phyloP scores from a whole-genome alignment of 2,329 filamentous ascomycete genomes.

The Fusarium poae region DNA sequence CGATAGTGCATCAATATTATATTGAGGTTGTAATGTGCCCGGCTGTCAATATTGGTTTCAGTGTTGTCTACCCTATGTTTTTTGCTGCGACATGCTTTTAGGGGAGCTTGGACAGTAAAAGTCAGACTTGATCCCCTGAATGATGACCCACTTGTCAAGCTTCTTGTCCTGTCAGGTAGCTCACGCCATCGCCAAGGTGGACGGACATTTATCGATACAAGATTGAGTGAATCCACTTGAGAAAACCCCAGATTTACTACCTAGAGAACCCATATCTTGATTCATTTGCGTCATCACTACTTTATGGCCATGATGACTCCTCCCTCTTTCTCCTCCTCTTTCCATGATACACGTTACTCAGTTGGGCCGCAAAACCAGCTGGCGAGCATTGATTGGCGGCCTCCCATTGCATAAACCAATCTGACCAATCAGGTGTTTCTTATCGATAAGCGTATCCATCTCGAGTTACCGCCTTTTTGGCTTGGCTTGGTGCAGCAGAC shows the following conservation, averaged over 20 bases:
- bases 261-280: background rate
- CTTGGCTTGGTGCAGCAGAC: conserved; percentile 11
- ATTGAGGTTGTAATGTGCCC: too few species aligned
- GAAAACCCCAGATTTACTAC: background rate
- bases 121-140: background rate
- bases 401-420: background rate
- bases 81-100: too few species aligned
- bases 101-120: conserved; percentile 1
- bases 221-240: conserved; percentile 7
- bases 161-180: background rate
- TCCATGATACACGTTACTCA: conserved; percentile 22
- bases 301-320: conserved; percentile 16
- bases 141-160: conserved; percentile 3
- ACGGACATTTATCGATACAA: background rate
- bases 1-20: fast-evolving
- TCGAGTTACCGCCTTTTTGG: conserved; percentile 36
- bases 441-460: conserved; percentile 30
- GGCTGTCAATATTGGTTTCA: too few species aligned
- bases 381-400: conserved; percentile 23
- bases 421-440: conserved; percentile 2
- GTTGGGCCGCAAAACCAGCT: conserved; percentile 39
- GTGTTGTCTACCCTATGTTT: background rate
- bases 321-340: background rate
- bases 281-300: conserved; percentile 12
- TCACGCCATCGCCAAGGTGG: background rate